A percentile compares a stretch with the other conserved stretches of the same genome.
Evolutionary conservation across 78 protist species (phyloP).

Genomic region (slime mould (Dictyostelium discoideum)): dicty_2.7 NC_007089.4:4937001-4937500

Average conservation of each 20-base stretch:
- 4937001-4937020: constrained; percentile 74
- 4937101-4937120: constrained; percentile 42
- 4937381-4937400: constrained; percentile 95
- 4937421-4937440: constrained; percentile 89
- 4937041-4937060: constrained; percentile 86
- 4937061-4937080: constrained; percentile 88
- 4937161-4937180: constrained; percentile 92
- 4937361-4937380: constrained; percentile 91
- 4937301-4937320: constrained; percentile 91
- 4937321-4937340: constrained; percentile 90
- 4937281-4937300: constrained; percentile 75
- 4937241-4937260: constrained; percentile 63
- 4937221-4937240: constrained; percentile 60
- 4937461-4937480: constrained; percentile 16
- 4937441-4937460: constrained; percentile 75
- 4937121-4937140: constrained; percentile 62
- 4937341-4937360: constrained; percentile 90
- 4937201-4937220: constrained; percentile 83
- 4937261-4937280: constrained; percentile 81
- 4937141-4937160: constrained; percentile 73
- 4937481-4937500: constrained; percentile 91
- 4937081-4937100: constrained; percentile 82
- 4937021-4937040: constrained; percentile 64
- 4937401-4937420: constrained; percentile 89
- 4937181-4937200: constrained; percentile 87